Evolutionary conservation across 73 alveolate genomes (phyloP), one percentile per base, ranked within the genome.

Genomic region (Durusdinium trenchii): DNA sequence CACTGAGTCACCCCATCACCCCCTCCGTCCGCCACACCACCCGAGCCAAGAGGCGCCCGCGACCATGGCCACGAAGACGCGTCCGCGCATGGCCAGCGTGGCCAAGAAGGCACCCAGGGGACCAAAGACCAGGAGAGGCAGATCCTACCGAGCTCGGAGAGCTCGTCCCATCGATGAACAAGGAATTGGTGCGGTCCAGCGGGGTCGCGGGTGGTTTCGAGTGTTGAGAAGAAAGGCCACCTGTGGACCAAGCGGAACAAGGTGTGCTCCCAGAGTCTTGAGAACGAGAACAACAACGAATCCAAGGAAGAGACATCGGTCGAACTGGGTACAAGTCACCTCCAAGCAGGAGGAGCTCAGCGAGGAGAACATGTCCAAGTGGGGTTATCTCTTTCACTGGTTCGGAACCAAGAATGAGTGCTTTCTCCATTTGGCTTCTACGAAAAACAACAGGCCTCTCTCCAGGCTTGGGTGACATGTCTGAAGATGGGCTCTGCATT

Each of bases 71-170:
- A 57, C 95, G 35, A 87, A 28, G 57, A 45, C 51, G 23, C 79
- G 95, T 60, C 95, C 95, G 46, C 98, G 89, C 45, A 60, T 40
- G 52, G 73, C 54, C 89, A 91, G 60, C 42, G 67, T 7, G 48
- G 98, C 83, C 76, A 91, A 14, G 89, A 91, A 91, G 73, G 98
- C 98, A 57, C 98, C 71, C 78, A 91, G 64, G 16, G 98, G 98
- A 32, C 98, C 98, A 38, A 91, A 91, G 71, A 91, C 98, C 54
- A 91, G 60, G 36, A 91, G 76, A 12, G 98, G 98, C 45, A 91
- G 98, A 38, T 91, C 98, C 98, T 91, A 61, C 54, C 2, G 20
- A 20, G 78, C 54, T 35, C 90, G 43, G 6, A 2, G 1, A 32
- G 61, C n/a, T 26, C 54, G 64, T 45, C 48, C 52, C 18, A 28